Base-by-base conservation (phyloP, 2,329 filamentous ascomycete genomes). In the Scedosporium dehoogii region DNA sequence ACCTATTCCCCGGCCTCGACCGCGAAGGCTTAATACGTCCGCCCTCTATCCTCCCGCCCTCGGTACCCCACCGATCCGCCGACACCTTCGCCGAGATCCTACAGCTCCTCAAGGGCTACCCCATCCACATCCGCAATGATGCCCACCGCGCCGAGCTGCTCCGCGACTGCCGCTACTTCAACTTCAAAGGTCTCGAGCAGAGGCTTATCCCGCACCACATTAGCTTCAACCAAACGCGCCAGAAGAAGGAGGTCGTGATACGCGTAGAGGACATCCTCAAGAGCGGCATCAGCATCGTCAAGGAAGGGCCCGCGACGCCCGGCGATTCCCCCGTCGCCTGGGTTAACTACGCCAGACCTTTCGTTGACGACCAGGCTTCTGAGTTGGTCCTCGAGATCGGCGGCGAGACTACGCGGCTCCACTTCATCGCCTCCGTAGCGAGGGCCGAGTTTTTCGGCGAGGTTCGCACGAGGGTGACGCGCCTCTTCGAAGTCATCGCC, bases 181-280 rank as follows among this genome's bases (percentile, higher is more conserved):
- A 96, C 72, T 87, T 97, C 68, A 93, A 92, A 70, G 92, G 91
- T 0, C 77, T 97, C 0, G 93, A 97, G 75, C 93, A 97, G 74
- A 87, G 85, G 66, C 79, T 97, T 10, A 88, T 97, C 53, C 85
- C 89, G 0, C 89, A 92, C 72, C 74, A 84, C 29, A 88, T 93
- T 64, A 85, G 81, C 60, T 92, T 85, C 73, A 96, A 97, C 69
- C 82, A 89, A 42, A 76, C 82, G 16, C 82, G 88, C 2, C 78
- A 81, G 16, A 83, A 83, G 58, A 80, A 84, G 3, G 92, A 97
- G 74, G 96, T 97, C 18, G 76, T 85, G 4, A 79, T 97, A 38
- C 83, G 90, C 0, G 75, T 97, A 2, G 88, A 94, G 69, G 92
- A 97, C 69, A 84, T 97, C n/a, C 85, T 93, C 41, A 92, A 93